Percentiles rank a stretch among this genome's conserved stretches.
Conservation (phyloP, 495 filamentous ascomycete genomes). For the Choiromyces venosus region DNA sequence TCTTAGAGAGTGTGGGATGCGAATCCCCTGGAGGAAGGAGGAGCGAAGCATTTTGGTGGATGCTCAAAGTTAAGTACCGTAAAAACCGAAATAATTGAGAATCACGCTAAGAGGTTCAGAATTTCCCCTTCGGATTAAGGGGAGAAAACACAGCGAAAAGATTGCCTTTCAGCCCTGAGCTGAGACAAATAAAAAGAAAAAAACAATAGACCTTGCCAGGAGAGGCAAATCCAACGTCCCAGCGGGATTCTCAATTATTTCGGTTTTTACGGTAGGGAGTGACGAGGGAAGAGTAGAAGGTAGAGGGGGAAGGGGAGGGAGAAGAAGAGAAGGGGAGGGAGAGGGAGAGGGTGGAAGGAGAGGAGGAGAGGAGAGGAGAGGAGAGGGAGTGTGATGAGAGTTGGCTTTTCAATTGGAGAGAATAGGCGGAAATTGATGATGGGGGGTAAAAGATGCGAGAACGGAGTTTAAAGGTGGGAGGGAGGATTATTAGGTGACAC, state of each 20-base stretch:
- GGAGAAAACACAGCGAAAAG: too few species aligned
- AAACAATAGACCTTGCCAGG: too few species aligned
- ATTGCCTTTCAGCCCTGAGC: too few species aligned
- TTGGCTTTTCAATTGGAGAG: neutral
- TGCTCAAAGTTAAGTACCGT: neutral
- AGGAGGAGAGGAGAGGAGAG: neutral
- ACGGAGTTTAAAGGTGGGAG: neutral
- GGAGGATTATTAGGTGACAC: neutral
- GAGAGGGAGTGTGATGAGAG: neutral
- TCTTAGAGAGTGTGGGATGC: neutral
- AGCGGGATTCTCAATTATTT: too few species aligned
- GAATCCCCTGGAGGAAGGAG: slow-evolving; percentile 22
- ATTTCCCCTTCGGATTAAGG: too few species aligned
- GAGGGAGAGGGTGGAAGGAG: neutral
- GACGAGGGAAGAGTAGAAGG: neutral
- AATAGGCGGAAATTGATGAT: slow-evolving; percentile 6
- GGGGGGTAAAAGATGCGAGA: slow-evolving; percentile 8
- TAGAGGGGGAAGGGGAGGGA: neutral
- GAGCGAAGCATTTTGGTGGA: slow-evolving; percentile 20
- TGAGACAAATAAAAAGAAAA: too few species aligned
- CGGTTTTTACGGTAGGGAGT: too few species aligned
- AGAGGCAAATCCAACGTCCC: too few species aligned
- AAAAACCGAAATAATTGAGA: too few species aligned
- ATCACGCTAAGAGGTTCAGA: too few species aligned
- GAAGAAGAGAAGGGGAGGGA: neutral